phyloP scores from a whole-genome alignment of 306 rosid genomes.

The Begonia peltatifolia region DNA sequence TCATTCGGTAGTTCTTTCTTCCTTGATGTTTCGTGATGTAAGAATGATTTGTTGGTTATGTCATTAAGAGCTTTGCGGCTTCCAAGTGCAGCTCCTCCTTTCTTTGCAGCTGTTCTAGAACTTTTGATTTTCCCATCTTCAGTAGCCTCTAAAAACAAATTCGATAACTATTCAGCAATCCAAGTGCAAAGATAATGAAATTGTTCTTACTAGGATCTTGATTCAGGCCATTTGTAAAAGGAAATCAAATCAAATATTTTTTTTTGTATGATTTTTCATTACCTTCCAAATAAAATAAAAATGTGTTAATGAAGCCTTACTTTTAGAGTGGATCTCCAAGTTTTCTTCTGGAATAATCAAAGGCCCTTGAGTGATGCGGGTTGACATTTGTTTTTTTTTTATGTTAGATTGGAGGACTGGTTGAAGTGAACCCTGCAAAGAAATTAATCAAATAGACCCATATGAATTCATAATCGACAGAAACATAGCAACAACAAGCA shows the following conservation, averaged over 20 bases:
- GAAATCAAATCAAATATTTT: background rate
- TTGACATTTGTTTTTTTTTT: conserved; percentile 20
- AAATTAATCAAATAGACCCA: too few relatives aligned
- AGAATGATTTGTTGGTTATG: conserved; percentile 32
- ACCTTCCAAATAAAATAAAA: background rate
- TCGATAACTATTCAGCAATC: too few relatives aligned
- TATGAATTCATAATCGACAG: too few relatives aligned
- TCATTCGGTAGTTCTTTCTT: conserved; percentile 24
- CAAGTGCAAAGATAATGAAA: too few relatives aligned
- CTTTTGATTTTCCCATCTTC: conserved; percentile 17
- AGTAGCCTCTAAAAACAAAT: conserved; percentile 12
- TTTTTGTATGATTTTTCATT: too few relatives aligned
- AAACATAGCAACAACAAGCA: too few relatives aligned
- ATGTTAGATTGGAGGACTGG: too few relatives aligned
- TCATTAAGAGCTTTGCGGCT: conserved; percentile 38
- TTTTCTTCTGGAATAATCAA: conserved; percentile 34
- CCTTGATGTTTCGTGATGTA: conserved; percentile 16
- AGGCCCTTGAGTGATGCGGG: conserved; percentile 14
- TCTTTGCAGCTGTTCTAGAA: conserved; percentile 21
- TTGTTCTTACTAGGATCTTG: too few relatives aligned
- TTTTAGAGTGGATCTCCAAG: conserved; percentile 19
- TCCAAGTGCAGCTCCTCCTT: conserved; percentile 14
- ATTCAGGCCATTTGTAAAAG: too few relatives aligned
- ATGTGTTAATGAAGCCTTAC: conserved; percentile 11
- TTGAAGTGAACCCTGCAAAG: too few relatives aligned